Evolutionary conservation across 352 stramenopile species (phyloP), one percentile per base, ranked within the genome.

Genomic region (Phytophthora pseudosyringae): DNA sequence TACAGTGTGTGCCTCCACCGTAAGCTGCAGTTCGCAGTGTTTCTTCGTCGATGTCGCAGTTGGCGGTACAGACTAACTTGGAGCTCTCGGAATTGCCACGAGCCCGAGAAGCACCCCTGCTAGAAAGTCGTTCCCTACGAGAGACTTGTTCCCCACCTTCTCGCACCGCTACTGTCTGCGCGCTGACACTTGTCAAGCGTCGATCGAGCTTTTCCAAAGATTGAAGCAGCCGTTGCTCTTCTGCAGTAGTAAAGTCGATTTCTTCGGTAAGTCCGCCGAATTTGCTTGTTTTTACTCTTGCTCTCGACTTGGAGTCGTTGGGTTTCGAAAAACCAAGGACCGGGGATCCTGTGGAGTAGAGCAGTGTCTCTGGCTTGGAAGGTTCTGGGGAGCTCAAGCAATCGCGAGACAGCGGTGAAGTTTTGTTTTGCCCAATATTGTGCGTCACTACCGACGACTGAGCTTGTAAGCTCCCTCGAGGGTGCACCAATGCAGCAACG

Each of bases 131-230:
- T 16, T 54, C 33, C 31, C 26, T 53, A 43, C 46, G 36, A n/a
- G 5, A n/a, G 15, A 3, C 33, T 45, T 52, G 25, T 28, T 59
- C 43, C 15, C 28, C 43, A 25, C 39, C 43, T 38, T 59, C 45
- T 15, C 47, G 53, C 35, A 56, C 45, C 39, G 15, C 41, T 32
- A 43, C 10, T 40, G 48, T 12, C 29, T 33, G 31, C 5, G 39
- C 33, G 25, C 49, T 67, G 26, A 70, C 60, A 13, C 35, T 66
- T 43, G 57, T 75, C 5, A 91, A 60, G 8, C 74, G 64, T 1
- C 38, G 69, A 29, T 83, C 78, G 9, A 89, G 76, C 36, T 82
- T 82, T 18, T 86, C 80, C 10, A 88, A 72, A 38, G 80, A 91
- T 61, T 83, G 59, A n/a, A 75, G 73, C 21, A 91, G 46, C 7